Percentiles rank a stretch among this genome's conserved stretches.
Conservation (phyloP, 2,329 filamentous ascomycete species). For the Talaromyces pinophilus region DNA sequence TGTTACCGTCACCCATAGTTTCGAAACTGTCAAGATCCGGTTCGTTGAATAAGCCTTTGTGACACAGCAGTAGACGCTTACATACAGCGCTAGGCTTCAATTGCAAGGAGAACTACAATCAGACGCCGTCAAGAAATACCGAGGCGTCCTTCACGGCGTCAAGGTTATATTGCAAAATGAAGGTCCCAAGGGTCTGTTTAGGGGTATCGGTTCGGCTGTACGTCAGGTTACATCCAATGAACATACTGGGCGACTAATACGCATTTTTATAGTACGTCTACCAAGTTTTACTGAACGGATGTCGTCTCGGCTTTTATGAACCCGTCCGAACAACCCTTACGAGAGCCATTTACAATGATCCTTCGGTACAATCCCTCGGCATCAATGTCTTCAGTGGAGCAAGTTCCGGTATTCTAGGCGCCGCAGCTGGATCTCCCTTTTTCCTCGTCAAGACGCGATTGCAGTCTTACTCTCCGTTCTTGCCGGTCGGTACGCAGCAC, state of each 20-base stretch:
- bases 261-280: constrained; percentile 70
- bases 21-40: constrained; percentile 99
- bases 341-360: constrained; percentile 68
- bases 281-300: constrained; percentile 94
- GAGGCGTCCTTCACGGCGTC: constrained; percentile 87
- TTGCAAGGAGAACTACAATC: constrained; percentile 91
- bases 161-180: constrained; percentile 89
- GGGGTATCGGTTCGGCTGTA: constrained; percentile 82
- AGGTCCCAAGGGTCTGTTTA: constrained; percentile 79
- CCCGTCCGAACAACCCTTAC: constrained; percentile 77
- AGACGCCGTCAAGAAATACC: constrained; percentile 83
- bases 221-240: constrained; percentile 22
- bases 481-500: constrained; percentile 96
- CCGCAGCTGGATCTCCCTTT: constrained; percentile 90
- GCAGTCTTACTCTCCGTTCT: constrained; percentile 88
- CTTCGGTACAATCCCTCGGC: constrained; percentile 75
- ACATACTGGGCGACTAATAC: background rate
- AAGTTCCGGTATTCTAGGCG: constrained; percentile 83
- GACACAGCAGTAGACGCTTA: constrained; percentile 7
- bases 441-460: constrained; percentile 97
- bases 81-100: constrained; percentile 67
- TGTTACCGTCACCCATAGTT: constrained; percentile 95
- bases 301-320: constrained; percentile 95
- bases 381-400: constrained; percentile 95
- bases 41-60: constrained; percentile 45